Evolutionary conservation across 345 rosid genomes (phyloP), one percentile per base, ranked within the genome.

Genomic region (Physaria fendleri): DNA sequence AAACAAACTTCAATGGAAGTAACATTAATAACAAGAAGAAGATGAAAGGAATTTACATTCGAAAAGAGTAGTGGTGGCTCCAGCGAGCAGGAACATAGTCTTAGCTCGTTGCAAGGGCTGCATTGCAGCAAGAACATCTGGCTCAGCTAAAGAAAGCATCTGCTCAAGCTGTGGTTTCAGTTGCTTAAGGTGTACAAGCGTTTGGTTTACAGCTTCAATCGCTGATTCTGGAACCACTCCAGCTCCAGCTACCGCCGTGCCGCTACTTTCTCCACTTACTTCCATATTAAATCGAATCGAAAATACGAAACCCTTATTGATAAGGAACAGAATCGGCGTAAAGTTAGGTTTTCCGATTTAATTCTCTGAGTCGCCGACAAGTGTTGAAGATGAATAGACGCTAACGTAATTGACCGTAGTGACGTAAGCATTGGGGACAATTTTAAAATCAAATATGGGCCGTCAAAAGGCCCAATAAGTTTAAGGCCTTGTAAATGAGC

Each of bases 51-150:
- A 4, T 20, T 38, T 71, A 93, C 99, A 53, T 18, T 85, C 56
- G 42, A 79, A 82, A 45, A 93, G 75, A 15, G 76, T 68, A 20
- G 95, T 76, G 45, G 90, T 78, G 51, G 97, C 87, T 51, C 83
- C 77, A 5, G 97, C 84, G 25, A 93, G 76, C 76, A 79, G 29
- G 64, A 77, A 63, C 51, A 81, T 74, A 34, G 82, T 35, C 59
- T 77, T 91, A 59, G 97, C 97, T 28, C 92, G 85, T 46, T 76
- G 66, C 44, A 89, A 82, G 12, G 96, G 95, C 12, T 83, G 72
- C 81, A 87, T 58, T 34, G 72, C n/a, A n/a, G n/a, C n/a, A n/a
- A n/a, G n/a, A n/a, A n/a, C n/a, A n/a, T n/a, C n/a, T n/a, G n/a
- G n/a, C n/a, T n/a, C n/a, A n/a, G n/a, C n/a, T n/a, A n/a, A n/a